Evolutionary conservation across 2,329 filamentous ascomycete species (phyloP).

Genomic region (Epichloe sibirici): DNA sequence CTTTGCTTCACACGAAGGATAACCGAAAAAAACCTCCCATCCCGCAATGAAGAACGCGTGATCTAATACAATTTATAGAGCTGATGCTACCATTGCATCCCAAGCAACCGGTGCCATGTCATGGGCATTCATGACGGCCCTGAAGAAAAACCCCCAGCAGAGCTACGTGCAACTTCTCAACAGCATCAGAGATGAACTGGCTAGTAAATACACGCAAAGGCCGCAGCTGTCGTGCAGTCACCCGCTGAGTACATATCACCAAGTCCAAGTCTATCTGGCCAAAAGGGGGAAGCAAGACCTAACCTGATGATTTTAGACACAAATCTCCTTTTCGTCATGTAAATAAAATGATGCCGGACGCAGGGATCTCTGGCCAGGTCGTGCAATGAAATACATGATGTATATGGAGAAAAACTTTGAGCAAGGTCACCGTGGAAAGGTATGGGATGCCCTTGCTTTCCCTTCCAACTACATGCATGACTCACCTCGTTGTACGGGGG

Average conservation of each 20-base stretch:
- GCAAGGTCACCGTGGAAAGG: neutral
- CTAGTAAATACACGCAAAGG: conserved; percentile 83
- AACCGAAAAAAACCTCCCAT: neutral
- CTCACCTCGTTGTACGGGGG: neutral
- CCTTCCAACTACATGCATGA: neutral
- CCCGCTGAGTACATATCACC: conserved; percentile 62
- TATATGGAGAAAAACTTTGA: neutral
- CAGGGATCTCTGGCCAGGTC: neutral
- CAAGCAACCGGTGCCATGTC: conserved; percentile 97
- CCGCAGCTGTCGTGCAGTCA: conserved; percentile 96
- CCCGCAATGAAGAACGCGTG: neutral
- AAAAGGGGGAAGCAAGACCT: conserved; percentile 7
- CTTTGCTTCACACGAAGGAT: neutral
- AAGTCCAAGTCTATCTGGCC: conserved; percentile 2
- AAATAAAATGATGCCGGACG: conserved; percentile 13
- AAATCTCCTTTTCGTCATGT: conserved; percentile 52
- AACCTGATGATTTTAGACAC: conserved; percentile 31
- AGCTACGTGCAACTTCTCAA: conserved; percentile 96
- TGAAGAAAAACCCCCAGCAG: conserved; percentile 92
- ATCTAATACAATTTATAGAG: conserved; percentile 35
- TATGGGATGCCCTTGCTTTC: neutral
- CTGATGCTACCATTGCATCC: conserved; percentile 82
- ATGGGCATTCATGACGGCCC: conserved; percentile 84
- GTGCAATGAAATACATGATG: neutral
- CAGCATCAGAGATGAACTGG: conserved; percentile 85